Conservation (phyloP, 2,329 filamentous ascomycete species). For the Xylaria hypoxylon region DNA sequence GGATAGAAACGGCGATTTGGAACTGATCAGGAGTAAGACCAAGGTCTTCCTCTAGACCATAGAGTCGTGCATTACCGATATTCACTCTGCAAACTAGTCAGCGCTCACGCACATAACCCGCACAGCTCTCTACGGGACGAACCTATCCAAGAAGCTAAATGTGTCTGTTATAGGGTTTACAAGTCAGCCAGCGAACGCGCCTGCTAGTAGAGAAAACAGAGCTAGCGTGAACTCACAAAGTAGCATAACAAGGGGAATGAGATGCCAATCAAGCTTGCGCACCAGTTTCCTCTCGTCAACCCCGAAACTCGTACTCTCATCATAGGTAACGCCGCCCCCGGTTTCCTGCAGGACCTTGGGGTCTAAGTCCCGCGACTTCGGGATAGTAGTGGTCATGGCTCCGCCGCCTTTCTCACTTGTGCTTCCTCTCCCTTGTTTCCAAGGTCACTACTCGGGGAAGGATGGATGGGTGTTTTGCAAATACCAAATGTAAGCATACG, state of each 20-base stretch:
- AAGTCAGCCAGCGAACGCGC: slow-evolving; percentile 12
- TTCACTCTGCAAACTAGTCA: slow-evolving; percentile 64
- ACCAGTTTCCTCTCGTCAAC: slow-evolving; percentile 68
- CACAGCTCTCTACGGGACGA: slow-evolving; percentile 42
- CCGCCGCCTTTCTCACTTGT: background rate
- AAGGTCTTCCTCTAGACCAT: slow-evolving; percentile 72
- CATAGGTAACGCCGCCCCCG: slow-evolving; percentile 29
- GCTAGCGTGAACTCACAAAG: slow-evolving; percentile 57
- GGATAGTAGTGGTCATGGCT: slow-evolving; percentile 18
- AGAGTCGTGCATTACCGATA: slow-evolving; percentile 77
- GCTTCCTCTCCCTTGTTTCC: background rate
- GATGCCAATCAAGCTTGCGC: slow-evolving; percentile 71
- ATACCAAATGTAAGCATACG: background rate
- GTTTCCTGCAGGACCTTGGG: slow-evolving; percentile 15
- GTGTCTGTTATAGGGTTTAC: slow-evolving; percentile 58
- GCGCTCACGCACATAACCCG: background rate
- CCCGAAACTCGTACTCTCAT: slow-evolving; percentile 36
- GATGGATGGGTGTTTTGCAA: background rate
- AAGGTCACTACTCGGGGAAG: background rate
- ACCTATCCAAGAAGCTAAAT: slow-evolving; percentile 80
- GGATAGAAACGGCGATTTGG: slow-evolving; percentile 73
- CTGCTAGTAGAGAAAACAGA: background rate
- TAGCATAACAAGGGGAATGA: slow-evolving; percentile 75
- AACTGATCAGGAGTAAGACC: slow-evolving; percentile 73
- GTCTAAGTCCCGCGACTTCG: slow-evolving; percentile 43